A percentile compares a stretch with the other conserved stretches of the same genome.
phyloP scores from a whole-genome alignment of 306 rosid genomes.

The Potentilla sterilis region DNA sequence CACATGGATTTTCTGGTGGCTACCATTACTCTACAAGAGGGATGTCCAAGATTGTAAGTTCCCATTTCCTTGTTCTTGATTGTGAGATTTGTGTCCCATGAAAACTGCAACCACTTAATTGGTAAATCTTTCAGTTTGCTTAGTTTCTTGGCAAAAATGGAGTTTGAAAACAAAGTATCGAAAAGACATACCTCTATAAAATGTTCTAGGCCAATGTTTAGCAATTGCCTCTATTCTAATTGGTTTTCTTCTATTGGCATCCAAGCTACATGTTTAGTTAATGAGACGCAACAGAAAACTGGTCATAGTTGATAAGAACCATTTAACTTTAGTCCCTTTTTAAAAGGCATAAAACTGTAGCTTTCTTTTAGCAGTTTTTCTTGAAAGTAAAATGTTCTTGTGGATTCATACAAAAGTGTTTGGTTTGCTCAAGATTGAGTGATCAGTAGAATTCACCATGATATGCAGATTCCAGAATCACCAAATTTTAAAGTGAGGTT shows the following conservation, averaged over 20 bases:
- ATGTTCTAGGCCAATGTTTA: background rate
- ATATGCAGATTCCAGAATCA: conserved; percentile 58
- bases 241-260: background rate
- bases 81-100: background rate
- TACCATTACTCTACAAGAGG: conserved; percentile 57
- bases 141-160: background rate
- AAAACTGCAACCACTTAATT: background rate
- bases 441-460: background rate
- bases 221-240: background rate
- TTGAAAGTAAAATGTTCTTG: background rate
- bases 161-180: background rate
- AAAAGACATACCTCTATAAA: background rate
- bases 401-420: background rate
- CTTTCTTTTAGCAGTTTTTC: background rate
- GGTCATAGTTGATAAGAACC: background rate
- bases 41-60: conserved; percentile 55
- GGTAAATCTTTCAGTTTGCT: background rate
- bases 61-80: background rate
- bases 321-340: background rate
- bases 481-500: conserved; percentile 57
- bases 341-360: too few species aligned
- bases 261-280: background rate
- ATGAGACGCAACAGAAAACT: background rate
- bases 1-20: conserved; percentile 47
- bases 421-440: background rate